These are phyloP conservation scores for Volvariella surrecta DNA, from an alignment of 1,284 basidiomycete species.

Conservation along the genomic window DNA sequence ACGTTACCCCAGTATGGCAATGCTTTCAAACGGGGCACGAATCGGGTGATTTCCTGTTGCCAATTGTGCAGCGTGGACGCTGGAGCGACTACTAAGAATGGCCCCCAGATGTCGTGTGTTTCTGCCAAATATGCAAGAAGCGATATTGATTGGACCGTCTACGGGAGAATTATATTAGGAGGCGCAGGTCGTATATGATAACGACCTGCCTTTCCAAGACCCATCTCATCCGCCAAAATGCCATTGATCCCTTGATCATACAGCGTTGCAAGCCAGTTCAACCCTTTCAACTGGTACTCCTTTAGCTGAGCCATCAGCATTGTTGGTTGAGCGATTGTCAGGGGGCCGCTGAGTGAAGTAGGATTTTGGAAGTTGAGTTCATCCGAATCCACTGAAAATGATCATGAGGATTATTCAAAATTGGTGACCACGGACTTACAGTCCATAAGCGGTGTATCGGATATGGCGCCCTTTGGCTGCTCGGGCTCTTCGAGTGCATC, in stretches of 20 bases:
- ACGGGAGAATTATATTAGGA: constrained; percentile 5
- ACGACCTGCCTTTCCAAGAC: constrained; percentile 73
- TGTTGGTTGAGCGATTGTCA: constrained; percentile 87
- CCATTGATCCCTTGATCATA: constrained; percentile 99
- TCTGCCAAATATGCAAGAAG: constrained; percentile 96
- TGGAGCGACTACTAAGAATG: constrained; percentile 98
- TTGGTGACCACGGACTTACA: constrained; percentile 34
- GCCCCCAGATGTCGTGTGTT: constrained; percentile 98
- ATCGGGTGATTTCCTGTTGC: constrained; percentile 97
- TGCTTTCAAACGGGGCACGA: constrained; percentile 91
- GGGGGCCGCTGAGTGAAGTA: constrained; percentile 80
- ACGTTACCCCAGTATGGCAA: constrained; percentile 98
- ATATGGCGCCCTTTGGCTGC: constrained; percentile 13
- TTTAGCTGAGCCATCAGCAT: constrained; percentile 97
- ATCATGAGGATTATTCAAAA: neutral
- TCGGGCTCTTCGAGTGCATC: constrained; percentile 33
- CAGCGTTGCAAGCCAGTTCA: constrained; percentile 97
- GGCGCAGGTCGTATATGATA: constrained; percentile 1
- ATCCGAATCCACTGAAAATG: constrained; percentile 75
- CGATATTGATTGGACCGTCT: constrained; percentile 99
- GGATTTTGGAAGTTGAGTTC: constrained; percentile 99
- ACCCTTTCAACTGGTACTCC: constrained; percentile 97
- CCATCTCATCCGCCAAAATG: constrained; percentile 98
- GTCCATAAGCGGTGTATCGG: constrained; percentile 44
- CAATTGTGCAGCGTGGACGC: constrained; percentile 98